These are phyloP conservation scores for Scheffersomyces ergatensis DNA, from an alignment of 805 yeast species.

Conservation along the genomic window DNA sequence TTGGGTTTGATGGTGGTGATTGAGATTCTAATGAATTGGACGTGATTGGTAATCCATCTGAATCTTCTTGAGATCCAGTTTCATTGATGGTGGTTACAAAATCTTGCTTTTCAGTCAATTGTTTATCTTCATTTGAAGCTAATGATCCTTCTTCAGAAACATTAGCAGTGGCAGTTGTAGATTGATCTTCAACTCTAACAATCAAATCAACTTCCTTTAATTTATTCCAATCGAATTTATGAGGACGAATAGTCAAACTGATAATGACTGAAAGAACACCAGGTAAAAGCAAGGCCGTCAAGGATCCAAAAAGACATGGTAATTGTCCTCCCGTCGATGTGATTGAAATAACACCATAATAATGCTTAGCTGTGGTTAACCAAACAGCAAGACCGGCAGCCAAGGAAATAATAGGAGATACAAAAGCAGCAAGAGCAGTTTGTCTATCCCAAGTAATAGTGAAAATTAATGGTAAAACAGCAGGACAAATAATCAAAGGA, in stretches of 20 bases:
- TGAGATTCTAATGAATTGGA: conserved; percentile 1
- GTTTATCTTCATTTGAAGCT: background rate
- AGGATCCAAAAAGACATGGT: conserved; percentile 32
- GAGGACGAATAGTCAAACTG: conserved; percentile 22
- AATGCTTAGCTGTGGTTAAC: conserved; percentile 26
- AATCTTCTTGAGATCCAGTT: background rate
- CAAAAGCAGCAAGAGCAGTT: conserved; percentile 24
- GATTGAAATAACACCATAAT: conserved; percentile 24
- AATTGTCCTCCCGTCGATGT: conserved; percentile 25
- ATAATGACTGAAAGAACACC: conserved; percentile 23
- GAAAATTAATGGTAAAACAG: conserved; percentile 33
- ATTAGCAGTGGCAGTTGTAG: background rate
- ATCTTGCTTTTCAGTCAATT: conserved; percentile 1
- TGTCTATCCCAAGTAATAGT: conserved; percentile 33
- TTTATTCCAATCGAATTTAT: conserved; percentile 26
- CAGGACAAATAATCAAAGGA: conserved; percentile 38
- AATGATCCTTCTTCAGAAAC: background rate
- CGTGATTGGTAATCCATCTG: too few species aligned
- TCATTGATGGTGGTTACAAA: background rate
- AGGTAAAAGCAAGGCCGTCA: conserved; percentile 31
- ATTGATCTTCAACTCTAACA: conserved; percentile 8
- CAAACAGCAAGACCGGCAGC: conserved; percentile 27
- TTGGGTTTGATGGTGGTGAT: background rate
- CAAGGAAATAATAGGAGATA: conserved; percentile 30
- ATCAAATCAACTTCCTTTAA: conserved; percentile 18